Percentiles rank a stretch among this genome's conserved stretches.
Evolutionary conservation across 371 early-diverging fungal species (phyloP).

Genomic region (Zychaea mexicana): DNA sequence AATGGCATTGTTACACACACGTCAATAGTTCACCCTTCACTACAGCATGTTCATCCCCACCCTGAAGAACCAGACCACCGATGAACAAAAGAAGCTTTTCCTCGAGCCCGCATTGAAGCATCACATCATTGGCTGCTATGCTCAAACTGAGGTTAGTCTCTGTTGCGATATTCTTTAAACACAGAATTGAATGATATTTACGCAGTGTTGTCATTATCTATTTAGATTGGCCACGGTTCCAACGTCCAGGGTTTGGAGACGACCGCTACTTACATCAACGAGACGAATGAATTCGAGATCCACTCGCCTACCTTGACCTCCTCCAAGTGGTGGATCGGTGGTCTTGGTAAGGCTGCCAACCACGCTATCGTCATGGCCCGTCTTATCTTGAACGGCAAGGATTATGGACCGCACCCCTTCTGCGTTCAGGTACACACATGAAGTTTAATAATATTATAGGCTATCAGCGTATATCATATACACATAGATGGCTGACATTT

Average conservation of each 20-base stretch:
- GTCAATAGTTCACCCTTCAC: slow-evolving; percentile 47
- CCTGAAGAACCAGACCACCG: slow-evolving; percentile 70
- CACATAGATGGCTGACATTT: no score
- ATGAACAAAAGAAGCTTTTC: slow-evolving; percentile 79
- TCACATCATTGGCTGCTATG: slow-evolving; percentile 84
- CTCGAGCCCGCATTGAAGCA: slow-evolving; percentile 71
- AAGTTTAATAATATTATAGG: no score
- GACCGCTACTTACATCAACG: slow-evolving; percentile 82
- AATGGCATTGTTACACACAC: not conserved
- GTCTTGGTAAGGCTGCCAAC: slow-evolving; percentile 66
- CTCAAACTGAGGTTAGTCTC: slow-evolving; percentile 69
- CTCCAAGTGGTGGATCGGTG: slow-evolving; percentile 93
- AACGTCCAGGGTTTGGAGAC: slow-evolving; percentile 89
- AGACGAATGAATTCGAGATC: slow-evolving; percentile 83
- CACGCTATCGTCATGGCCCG: slow-evolving; percentile 89
- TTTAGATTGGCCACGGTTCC: slow-evolving; percentile 70
- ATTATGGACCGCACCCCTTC: slow-evolving; percentile 84
- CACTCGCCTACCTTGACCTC: slow-evolving; percentile 83
- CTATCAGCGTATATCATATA: no score
- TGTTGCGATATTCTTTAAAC: slow-evolving; percentile 12
- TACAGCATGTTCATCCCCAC: slow-evolving; percentile 81
- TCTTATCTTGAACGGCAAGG: slow-evolving; percentile 76
- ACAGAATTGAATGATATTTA: not conserved
- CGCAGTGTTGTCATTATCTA: not conserved
- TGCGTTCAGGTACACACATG: no score